phyloP scores from a whole-genome alignment of 176 grass and related monocot genomes.

The Phyllostachys edulis region DNA sequence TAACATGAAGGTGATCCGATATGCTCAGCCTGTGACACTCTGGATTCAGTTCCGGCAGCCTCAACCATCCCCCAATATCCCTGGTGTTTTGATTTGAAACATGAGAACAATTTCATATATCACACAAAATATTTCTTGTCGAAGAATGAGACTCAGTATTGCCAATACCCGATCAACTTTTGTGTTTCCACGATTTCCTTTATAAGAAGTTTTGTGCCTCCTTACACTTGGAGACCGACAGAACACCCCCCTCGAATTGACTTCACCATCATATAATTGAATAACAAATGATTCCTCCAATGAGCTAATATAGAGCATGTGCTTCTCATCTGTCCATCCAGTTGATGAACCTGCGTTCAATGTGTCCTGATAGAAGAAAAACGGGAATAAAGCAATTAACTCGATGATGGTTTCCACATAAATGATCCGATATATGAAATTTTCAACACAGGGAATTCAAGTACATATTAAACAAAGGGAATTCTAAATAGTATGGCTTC shows the following conservation, averaged over 20 bases:
- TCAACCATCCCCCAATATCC: slow-evolving; percentile 32
- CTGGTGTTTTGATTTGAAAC: slow-evolving; percentile 17
- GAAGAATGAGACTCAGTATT: slow-evolving; percentile 3
- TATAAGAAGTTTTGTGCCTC: slow-evolving; percentile 31
- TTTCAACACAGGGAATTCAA: not conserved
- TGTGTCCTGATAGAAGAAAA: slow-evolving; percentile 46
- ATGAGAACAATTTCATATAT: slow-evolving; percentile 7
- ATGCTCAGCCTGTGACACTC: slow-evolving; percentile 39
- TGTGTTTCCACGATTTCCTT: slow-evolving; percentile 24
- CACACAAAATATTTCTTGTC: not conserved
- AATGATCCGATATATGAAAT: not conserved
- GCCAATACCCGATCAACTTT: slow-evolving; percentile 45
- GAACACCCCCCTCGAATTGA: slow-evolving; percentile 33
- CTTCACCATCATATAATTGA: slow-evolving; percentile 51
- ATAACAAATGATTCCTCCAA: slow-evolving; percentile 75
- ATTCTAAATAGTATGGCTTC: not conserved
- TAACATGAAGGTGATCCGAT: slow-evolving; percentile 30
- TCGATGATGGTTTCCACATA: not conserved
- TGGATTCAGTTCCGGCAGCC: slow-evolving; percentile 36
- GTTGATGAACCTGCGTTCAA: slow-evolving; percentile 29
- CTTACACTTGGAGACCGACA: slow-evolving; percentile 29
- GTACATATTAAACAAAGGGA: not conserved
- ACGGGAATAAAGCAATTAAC: slow-evolving; percentile 12
- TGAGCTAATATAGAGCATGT: slow-evolving; percentile 63
- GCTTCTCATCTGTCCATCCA: slow-evolving; percentile 89